A percentile compares a stretch with the other conserved stretches of the same genome.
Conservation (phyloP, 208 protist genomes). For the Lotmaria passim region DNA sequence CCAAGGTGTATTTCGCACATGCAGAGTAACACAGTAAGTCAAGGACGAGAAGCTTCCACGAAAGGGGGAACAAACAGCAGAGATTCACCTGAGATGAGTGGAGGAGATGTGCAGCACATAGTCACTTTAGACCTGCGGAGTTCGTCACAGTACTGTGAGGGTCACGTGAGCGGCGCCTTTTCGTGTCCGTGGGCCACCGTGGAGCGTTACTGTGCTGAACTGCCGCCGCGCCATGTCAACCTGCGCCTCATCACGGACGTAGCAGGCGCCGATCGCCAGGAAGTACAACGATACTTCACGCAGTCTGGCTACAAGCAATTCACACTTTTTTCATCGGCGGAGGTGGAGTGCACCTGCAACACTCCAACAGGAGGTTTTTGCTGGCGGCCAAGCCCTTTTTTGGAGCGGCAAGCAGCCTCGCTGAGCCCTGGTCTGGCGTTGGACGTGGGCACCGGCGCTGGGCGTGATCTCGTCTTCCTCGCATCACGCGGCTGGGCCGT, state of each 20-base stretch:
- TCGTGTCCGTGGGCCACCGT: conserved; percentile 16
- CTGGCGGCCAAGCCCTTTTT: conserved; percentile 50
- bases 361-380: conserved; percentile 12
- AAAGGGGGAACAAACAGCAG: neutral
- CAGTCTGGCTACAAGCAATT: conserved; percentile 5
- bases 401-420: conserved; percentile 13
- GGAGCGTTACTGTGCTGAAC: neutral
- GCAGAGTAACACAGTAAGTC: neutral
- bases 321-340: conserved; percentile 10
- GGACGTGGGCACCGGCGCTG: conserved; percentile 51
- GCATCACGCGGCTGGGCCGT: conserved; percentile 48
- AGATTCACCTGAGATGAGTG: neutral
- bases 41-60: neutral
- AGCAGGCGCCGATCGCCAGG: neutral
- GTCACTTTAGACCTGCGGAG: conserved; percentile 14
- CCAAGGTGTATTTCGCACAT: too few relatives aligned
- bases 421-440: conserved; percentile 32
- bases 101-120: neutral
- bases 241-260: conserved; percentile 3
- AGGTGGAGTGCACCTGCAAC: neutral
- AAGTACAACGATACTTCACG: neutral
- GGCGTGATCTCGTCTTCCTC: conserved; percentile 54
- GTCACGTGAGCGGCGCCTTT: conserved; percentile 15
- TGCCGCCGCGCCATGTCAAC: conserved; percentile 8
- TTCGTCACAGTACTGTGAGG: neutral